Conservation (phyloP, 352 stramenopile genomes). For the Phytopythium vexans region DNA sequence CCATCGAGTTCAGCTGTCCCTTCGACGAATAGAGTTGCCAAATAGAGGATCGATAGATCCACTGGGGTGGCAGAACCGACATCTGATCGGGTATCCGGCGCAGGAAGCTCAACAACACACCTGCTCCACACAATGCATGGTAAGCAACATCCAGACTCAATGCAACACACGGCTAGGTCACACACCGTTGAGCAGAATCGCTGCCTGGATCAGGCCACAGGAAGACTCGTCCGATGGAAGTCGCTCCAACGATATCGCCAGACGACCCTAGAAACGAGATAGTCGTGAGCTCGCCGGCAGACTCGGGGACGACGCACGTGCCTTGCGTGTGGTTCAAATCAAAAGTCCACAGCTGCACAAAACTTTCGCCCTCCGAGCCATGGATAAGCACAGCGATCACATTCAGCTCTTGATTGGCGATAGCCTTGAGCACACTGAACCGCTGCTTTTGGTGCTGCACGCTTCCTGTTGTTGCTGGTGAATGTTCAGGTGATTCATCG, state of each 20-base stretch:
- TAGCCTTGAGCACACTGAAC: slow-evolving; percentile 49
- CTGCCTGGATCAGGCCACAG: slow-evolving; percentile 30
- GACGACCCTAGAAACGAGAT: slow-evolving; percentile 46
- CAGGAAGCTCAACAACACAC: no score
- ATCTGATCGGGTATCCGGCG: no score
- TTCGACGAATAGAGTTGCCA: no score
- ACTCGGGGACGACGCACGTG: slow-evolving; percentile 34
- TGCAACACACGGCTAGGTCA: no score
- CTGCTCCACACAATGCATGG: no score
- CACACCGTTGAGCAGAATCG: neutral
- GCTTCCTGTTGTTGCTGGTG: neutral
- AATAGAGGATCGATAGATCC: no score
- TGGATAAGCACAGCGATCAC: slow-evolving; percentile 42
- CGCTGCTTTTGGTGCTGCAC: neutral
- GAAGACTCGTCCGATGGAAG: slow-evolving; percentile 36
- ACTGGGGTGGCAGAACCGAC: no score
- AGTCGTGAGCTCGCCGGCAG: slow-evolving; percentile 48
- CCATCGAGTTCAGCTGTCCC: neutral
- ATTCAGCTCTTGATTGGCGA: slow-evolving; percentile 49
- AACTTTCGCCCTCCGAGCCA: slow-evolving; percentile 41
- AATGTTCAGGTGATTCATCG: no score
- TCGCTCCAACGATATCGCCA: slow-evolving; percentile 47
- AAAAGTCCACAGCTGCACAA: slow-evolving; percentile 78
- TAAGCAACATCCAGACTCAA: no score
- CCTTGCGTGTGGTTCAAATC: slow-evolving; percentile 60